Evolutionary conservation across 2,329 filamentous ascomycete species (phyloP), one percentile per base, ranked within the genome.

Genomic region (Xylaria sp.): DNA sequence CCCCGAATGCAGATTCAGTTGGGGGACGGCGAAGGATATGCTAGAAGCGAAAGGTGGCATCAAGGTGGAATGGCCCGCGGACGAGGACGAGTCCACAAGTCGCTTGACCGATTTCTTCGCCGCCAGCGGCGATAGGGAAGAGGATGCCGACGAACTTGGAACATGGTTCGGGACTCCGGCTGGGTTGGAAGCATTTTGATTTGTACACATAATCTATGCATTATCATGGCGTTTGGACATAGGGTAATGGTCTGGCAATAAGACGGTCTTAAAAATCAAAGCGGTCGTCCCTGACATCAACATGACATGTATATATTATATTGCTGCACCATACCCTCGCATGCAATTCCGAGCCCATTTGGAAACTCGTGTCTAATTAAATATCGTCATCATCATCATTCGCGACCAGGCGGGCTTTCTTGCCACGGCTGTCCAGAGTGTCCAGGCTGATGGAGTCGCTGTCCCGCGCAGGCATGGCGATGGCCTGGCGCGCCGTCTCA

Each of bases 21-120:
- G 96, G 96, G 92, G 92, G 0, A 98, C 96, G 0, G 92, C 92
- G 1, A 98, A 97, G 82, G 94, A 98, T 76, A 88, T 98, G 89
- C 83, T 99, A 3, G 94, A 98, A 73, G 83, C 84, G n/a, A 93
- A 92, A 79, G 86, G 84, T 27, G 88, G 87, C 3, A 86, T 92
- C 62, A 91, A 87, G 77, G 91, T 97, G 0, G 93, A 97, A 54
- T 98, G 95, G 95, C 93, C 94, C 0, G 85, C 83, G 13, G 89
- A 91, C 5, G 91, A 94, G 23, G 91, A 93, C 40, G 88, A 87
- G 3, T 89, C 91, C 63, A 87, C 88, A 29, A 87, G 84, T 71
- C 88, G 89, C 65, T 79, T 98, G 76, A 95, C 92, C 0, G 91
- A 95, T 71, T 98, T 92, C 79, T 93, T 97, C 71, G 75, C 75